Base-by-base conservation (phyloP, 148 eudicot species). In the Fallopia convolvulus region DNA sequence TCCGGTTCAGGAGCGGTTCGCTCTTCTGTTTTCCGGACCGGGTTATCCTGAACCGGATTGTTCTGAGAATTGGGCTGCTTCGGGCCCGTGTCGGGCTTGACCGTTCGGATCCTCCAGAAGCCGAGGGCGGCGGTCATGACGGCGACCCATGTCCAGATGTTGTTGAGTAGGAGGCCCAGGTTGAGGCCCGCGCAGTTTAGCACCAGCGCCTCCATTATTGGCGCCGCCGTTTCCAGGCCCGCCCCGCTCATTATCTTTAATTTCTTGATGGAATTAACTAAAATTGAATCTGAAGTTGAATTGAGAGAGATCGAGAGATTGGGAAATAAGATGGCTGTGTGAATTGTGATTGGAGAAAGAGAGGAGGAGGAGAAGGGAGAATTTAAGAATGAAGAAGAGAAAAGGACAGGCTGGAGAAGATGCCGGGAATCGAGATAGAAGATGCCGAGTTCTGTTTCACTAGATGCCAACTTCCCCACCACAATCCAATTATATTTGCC, bases 61-160 rank as follows among this genome's bases (percentile, higher is more conserved):
- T n/a, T 23, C 60, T 0, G 60, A 55, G 21, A 4, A 7, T 21
- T 56, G 30, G 63, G 63, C 63, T 8, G 60, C 21, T 20, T 11
- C 30, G 75, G 75, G 8, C 1, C 36, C 8, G 26, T 10, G 56
- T 30, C 60, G 55, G 60, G 56, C 10, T 74, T 74, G 55, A 30
- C 3, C 3, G 56, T 11, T 15, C 76, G 56, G 60, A 49, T 7
- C 18, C 58, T 14, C 76, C 76, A 74, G 58, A 44, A 49, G n/a
- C 76, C 49, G 61, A 74, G 3, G 61, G 76, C 76, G 76, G 76
- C 76, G 41, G 76, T 47, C 12, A 74, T 11, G 76, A 74, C 60
- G 42, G 76, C 76, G 41, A 74, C 60, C 76, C 76, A 74, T 0
- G 76, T 74, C 76, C 76, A 74, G 53, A 74, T 14, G 11, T 30